Base-by-base conservation (phyloP, 2,329 filamentous ascomycete genomes). In the Fusarium sublunatum region DNA sequence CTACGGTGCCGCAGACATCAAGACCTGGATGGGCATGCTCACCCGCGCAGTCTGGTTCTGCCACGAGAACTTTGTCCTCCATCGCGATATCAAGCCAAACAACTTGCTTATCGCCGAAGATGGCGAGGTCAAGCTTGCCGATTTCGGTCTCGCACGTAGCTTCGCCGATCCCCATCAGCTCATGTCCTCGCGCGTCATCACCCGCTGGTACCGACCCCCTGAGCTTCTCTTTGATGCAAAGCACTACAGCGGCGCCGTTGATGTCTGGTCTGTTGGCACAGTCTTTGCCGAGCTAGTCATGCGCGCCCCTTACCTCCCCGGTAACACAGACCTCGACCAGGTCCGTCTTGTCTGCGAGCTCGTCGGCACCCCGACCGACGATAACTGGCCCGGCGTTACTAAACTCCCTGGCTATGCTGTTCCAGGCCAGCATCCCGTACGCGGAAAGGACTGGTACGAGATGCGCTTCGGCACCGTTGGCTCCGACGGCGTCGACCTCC, bases 1-100 rank as follows among this genome's bases (percentile, higher is more conserved):
- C 51, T 98, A 98, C 76, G 91, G 91, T 61, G 86, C 88, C 10
- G 91, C 91, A 15, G 95, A 99, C 76, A 93, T 98, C 76, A 99
- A 99, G 77, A 91, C 93, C 13, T 99, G 95, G 95, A 96, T 97
- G 89, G 91, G 91, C 64, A 98, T 98, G 95, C 85, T 98, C n/a
- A 86, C 86, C 26, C 88, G 94, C 38, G 95, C 91, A 25, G 88
- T 98, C 26, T 96, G 92, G 89, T 99, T 96, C 82, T 98, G 95
- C 77, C 95, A 99, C 77, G 91, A 93, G 74, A 96, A 95, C 76
- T 94, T 90, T 70, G 87, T 99, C 15, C 84, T 99, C 28, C 95
- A 99, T 78, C 91, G 95, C 70, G 95, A 99, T 81, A 98, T 99
- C 82, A 99, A 99, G 79, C 94, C 94, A 43, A 98, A 98, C 85